Percentiles rank a stretch among this genome's conserved stretches.
phyloP scores from a whole-genome alignment of 2,329 filamentous ascomycete species.

The Neofusicoccum kwambonambiense region DNA sequence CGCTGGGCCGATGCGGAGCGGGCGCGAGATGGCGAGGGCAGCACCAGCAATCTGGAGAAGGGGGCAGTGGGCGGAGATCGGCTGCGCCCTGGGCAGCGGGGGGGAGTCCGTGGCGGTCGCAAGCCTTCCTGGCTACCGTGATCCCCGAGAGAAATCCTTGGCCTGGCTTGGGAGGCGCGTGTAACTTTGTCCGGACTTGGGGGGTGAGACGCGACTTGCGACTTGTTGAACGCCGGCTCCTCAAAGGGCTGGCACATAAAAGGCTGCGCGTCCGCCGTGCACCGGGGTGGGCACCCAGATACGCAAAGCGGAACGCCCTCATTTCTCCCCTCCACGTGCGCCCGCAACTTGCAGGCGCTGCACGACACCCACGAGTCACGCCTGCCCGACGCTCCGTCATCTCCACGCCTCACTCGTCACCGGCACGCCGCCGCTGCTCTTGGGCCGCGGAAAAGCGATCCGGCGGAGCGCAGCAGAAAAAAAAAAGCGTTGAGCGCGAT shows the following conservation, averaged over 20 bases:
- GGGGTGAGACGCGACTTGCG: slow-evolving; percentile 9
- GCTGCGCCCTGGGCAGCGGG: background rate
- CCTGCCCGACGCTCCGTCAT: background rate
- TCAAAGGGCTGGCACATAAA: background rate
- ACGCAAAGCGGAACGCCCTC: background rate
- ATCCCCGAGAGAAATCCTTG: slow-evolving; percentile 14
- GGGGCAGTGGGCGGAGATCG: slow-evolving; percentile 7
- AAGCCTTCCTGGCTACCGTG: background rate
- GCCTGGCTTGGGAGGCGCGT: slow-evolving; percentile 6
- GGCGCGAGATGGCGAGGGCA: background rate
- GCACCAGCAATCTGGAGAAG: slow-evolving; percentile 8
- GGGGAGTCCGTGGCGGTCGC: background rate
- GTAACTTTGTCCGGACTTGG: background rate
- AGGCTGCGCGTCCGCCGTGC: background rate
- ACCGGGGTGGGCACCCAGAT: background rate
- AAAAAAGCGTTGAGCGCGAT: slow-evolving; percentile 16
- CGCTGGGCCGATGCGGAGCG: background rate
- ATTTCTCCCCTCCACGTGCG: background rate
- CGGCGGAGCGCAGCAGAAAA: background rate
- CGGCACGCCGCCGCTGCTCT: background rate
- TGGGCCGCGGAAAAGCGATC: slow-evolving; percentile 9
- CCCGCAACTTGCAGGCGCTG: background rate
- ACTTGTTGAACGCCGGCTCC: slow-evolving; percentile 16
- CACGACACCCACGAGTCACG: slow-evolving; percentile 3
- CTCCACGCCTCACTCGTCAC: background rate